Evolutionary conservation across 805 yeast genomes (phyloP), one percentile per base, ranked within the genome.

Genomic region (Diddensiella transvaalensis): DNA sequence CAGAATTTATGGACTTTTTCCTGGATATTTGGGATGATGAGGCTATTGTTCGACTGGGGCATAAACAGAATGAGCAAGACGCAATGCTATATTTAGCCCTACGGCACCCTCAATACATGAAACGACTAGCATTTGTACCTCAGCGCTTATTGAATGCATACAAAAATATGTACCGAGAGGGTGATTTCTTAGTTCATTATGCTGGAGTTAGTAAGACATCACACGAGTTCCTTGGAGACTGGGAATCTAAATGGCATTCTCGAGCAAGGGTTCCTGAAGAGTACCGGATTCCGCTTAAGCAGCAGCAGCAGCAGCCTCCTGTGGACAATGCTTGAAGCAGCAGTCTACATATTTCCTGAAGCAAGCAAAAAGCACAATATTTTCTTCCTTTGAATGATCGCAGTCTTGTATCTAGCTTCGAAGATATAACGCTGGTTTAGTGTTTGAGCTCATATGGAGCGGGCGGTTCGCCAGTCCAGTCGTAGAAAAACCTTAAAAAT

Each of bases 111-210:
- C 29, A 46, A 15, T 36, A 58, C 6, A 47, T 54, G 37, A 49
- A 56, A 10, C 62, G 53, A 17, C 50, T 61, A 6, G 69, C 61
- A 3, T 24, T 64, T 10, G 60, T 63, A 4, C 61, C 68, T 2
- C 67, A 61, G 48, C 49, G 64, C 3, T 44, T 58, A 13, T 39
- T 64, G 46, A 65, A 65, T 45, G 47, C 67, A 4, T 65, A 61
- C 47, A 42, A 49, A 30, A 18, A 33, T 4, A 22, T 32, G 19
- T 32, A 29, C 29, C 18, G 54, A 44, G 13, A 43, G 46, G 67
- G 66, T 10, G 68, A 65, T 37, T 48, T 64, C 26, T 54, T 58
- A 3, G 47, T 61, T n/a, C 68, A 65, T 40, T 54, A 61, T 38
- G 67, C 68, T 11, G 68, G 68, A 29, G 23, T 30, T 19, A 42